Conservation (phyloP, 2,329 filamentous ascomycete genomes). For the Dothiorella sarmentorum region DNA sequence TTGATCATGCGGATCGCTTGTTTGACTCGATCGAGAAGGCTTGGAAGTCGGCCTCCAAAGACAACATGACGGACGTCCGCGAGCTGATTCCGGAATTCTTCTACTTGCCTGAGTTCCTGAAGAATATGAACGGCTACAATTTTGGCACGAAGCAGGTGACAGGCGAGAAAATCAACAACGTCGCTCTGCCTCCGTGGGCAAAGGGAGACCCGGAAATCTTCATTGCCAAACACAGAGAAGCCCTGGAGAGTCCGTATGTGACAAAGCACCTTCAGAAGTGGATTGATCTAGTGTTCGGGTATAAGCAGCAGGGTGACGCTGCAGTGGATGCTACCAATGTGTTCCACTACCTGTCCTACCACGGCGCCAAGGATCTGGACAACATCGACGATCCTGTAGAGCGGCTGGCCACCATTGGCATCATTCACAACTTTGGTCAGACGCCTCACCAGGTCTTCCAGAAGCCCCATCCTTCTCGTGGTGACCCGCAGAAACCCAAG, state of each 20-base stretch:
- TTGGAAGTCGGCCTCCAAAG: slow-evolving; percentile 84
- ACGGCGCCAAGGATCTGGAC: slow-evolving; percentile 88
- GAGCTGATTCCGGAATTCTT: slow-evolving; percentile 97
- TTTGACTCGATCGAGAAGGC: slow-evolving; percentile 91
- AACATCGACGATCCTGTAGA: slow-evolving; percentile 86
- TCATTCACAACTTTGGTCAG: slow-evolving; percentile 98
- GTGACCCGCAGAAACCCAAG: slow-evolving; percentile 63
- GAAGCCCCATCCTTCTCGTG: slow-evolving; percentile 72
- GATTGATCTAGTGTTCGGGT: slow-evolving; percentile 95
- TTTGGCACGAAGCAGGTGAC: slow-evolving; percentile 84
- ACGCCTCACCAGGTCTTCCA: slow-evolving; percentile 94
- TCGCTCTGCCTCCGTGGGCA: slow-evolving; percentile 90
- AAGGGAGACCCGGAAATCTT: slow-evolving; percentile 96
- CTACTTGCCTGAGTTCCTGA: slow-evolving; percentile 89
- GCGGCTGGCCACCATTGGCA: slow-evolving; percentile 82
- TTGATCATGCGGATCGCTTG: slow-evolving; percentile 91
- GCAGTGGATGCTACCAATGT: slow-evolving; percentile 91
- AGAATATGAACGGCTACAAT: slow-evolving; percentile 91
- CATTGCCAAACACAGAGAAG: slow-evolving; percentile 92
- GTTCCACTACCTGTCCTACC: slow-evolving; percentile 93
- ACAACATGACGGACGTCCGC: slow-evolving; percentile 90
- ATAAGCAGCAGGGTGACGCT: slow-evolving; percentile 88
- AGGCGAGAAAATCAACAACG: slow-evolving; percentile 75
- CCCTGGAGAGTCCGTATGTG: slow-evolving; percentile 88
- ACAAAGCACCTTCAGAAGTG: slow-evolving; percentile 86